These are phyloP conservation scores for Ophiostoma angusticollis DNA, from an alignment of 2,329 filamentous ascomycete genomes.

Conservation along the genomic window DNA sequence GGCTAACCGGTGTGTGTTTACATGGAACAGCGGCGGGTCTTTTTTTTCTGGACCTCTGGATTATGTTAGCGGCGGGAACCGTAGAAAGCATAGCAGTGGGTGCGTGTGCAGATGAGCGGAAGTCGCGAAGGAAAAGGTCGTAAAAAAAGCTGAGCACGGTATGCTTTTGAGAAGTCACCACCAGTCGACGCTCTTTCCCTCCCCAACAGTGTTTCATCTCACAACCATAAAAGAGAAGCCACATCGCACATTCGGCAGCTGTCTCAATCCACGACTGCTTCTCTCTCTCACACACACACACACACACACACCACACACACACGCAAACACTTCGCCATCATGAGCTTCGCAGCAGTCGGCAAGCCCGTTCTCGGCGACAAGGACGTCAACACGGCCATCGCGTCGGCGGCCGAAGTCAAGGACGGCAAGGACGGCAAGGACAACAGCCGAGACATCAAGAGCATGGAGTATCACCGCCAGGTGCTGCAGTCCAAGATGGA, in stretches of 20 bases:
- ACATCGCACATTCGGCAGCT: too few relatives aligned
- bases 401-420: conserved; percentile 20
- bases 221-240: too few relatives aligned
- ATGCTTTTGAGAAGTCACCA: too few relatives aligned
- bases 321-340: too few relatives aligned
- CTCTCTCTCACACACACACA: too few relatives aligned
- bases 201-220: too few relatives aligned
- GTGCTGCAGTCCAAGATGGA: conserved; percentile 61
- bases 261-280: too few relatives aligned
- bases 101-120: too few relatives aligned
- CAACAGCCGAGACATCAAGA: conserved; percentile 46
- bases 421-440: conserved; percentile 45
- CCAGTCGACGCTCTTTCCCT: too few relatives aligned
- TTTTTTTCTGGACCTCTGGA: background rate
- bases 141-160: too few relatives aligned
- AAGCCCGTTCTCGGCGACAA: conserved; percentile 44
- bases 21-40: background rate
- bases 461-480: conserved; percentile 68
- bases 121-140: too few relatives aligned
- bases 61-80: background rate
- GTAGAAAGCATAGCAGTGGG: too few relatives aligned
- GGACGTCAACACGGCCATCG: conserved; percentile 48
- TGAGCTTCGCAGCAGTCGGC: conserved; percentile 2
- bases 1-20: conserved; percentile 13
- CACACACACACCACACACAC: conserved; percentile 1